Evolutionary conservation across 208 protist genomes (phyloP).

Genomic region (Crithidia thermophila): DNA sequence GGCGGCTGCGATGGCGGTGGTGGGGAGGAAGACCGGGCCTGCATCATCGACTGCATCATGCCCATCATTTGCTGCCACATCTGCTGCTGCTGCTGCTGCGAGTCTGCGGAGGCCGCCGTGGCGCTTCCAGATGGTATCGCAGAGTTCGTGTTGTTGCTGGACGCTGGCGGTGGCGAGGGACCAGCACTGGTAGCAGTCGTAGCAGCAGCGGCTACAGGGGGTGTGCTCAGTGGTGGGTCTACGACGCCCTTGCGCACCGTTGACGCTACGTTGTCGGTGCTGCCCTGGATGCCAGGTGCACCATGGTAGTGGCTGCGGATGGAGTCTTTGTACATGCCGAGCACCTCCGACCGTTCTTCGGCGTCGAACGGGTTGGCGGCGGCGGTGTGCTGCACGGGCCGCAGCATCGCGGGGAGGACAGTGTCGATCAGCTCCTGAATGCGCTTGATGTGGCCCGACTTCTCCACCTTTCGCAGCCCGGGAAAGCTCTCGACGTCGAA

Average conservation of each 20-base stretch:
- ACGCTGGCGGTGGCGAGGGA: not conserved
- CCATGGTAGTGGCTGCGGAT: conserved; percentile 41
- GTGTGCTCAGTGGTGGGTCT: not conserved
- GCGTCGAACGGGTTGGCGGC: conserved; percentile 30
- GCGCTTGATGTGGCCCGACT: conserved; percentile 49
- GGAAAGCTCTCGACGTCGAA: conserved; percentile 67
- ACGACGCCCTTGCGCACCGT: conserved; percentile 1
- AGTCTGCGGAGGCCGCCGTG: not conserved
- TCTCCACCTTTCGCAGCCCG: conserved; percentile 68
- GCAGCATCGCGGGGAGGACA: conserved; percentile 61
- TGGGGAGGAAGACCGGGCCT: not conserved
- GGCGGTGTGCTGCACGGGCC: conserved; percentile 40
- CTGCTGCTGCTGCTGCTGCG: conserved; percentile 9
- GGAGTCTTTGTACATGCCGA: conserved; percentile 53
- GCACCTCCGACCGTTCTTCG: conserved; percentile 38
- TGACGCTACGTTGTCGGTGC: conserved; percentile 23
- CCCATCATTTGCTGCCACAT: conserved; percentile 51
- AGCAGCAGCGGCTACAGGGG: not conserved
- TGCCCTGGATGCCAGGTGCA: conserved; percentile 28
- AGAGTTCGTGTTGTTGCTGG: no score
- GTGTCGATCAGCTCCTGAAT: conserved; percentile 61
- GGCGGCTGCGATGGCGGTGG: not conserved
- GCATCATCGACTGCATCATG: conserved; percentile 55
- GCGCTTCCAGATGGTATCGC: no score
- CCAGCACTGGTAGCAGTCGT: not conserved